phyloP scores from a whole-genome alignment of 306 rosid species.

The Mucuna pruriens region DNA sequence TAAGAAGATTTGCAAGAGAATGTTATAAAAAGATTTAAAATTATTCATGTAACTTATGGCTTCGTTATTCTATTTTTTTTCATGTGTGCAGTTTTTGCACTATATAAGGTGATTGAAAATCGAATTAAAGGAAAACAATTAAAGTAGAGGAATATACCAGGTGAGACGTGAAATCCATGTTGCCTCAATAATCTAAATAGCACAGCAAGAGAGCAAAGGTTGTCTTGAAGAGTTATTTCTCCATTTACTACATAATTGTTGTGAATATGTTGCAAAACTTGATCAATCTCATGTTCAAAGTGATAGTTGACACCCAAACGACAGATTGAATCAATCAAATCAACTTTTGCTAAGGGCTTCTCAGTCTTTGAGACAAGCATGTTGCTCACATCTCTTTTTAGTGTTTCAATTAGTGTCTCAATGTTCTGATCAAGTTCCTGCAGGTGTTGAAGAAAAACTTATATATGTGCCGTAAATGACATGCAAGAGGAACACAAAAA shows the following conservation, averaged over 20 bases:
- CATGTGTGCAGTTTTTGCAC: too few relatives aligned
- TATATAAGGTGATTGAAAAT: too few relatives aligned
- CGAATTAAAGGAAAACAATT: background rate
- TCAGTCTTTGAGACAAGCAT: slow-evolving; percentile 15
- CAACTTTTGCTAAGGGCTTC: background rate
- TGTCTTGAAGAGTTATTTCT: background rate
- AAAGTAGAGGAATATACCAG: slow-evolving; percentile 19
- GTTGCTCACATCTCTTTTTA: slow-evolving; percentile 47
- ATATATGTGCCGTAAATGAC: too few relatives aligned
- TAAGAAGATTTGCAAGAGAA: too few relatives aligned
- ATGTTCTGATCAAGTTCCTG: slow-evolving; percentile 22
- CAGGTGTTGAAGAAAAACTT: slow-evolving; percentile 19
- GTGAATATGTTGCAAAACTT: slow-evolving; percentile 30
- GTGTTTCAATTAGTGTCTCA: background rate
- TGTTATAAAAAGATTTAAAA: too few relatives aligned
- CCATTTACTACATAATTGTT: background rate
- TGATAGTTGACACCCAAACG: slow-evolving; percentile 50
- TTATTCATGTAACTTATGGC: too few relatives aligned
- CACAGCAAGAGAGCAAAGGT: slow-evolving; percentile 42
- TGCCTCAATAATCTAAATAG: slow-evolving; percentile 58
- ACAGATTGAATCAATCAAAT: slow-evolving; percentile 53
- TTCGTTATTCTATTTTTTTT: too few relatives aligned
- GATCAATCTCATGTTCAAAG: slow-evolving; percentile 47
- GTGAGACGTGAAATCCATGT: slow-evolving; percentile 42
- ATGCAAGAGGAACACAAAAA: too few relatives aligned